These are phyloP conservation scores for Podaxis rugospora DNA, from an alignment of 768 basidiomycete species.

Conservation along the genomic window DNA sequence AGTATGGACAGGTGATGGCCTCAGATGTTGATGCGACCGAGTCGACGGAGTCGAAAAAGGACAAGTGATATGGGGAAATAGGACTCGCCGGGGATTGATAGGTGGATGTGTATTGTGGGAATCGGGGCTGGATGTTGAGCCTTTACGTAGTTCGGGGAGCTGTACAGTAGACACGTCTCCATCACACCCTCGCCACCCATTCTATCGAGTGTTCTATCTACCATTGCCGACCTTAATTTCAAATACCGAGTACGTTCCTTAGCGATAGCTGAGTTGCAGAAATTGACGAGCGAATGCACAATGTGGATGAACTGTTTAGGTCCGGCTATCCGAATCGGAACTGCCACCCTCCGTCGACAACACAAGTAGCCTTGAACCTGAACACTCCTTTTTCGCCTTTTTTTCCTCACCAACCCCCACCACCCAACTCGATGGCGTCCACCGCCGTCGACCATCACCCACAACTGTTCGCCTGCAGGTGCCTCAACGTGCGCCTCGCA, in stretches of 20 bases:
- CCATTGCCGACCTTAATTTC: not conserved
- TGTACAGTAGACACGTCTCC: slow-evolving; percentile 12
- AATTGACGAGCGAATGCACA: not conserved
- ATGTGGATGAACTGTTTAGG: slow-evolving; percentile 17
- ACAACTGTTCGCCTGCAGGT: slow-evolving; percentile 53
- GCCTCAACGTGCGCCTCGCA: slow-evolving; percentile 65
- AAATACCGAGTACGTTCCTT: slow-evolving; percentile 1
- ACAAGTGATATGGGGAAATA: slow-evolving; percentile 27
- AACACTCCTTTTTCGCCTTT: slow-evolving; percentile 15
- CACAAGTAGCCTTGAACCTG: slow-evolving; percentile 14
- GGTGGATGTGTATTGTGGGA: slow-evolving; percentile 12
- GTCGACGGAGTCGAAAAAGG: slow-evolving; percentile 50
- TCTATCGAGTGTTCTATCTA: slow-evolving; percentile 1
- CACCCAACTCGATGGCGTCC: slow-evolving; percentile 26
- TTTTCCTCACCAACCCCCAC: slow-evolving; percentile 10
- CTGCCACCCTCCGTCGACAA: slow-evolving; percentile 23
- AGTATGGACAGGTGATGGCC: slow-evolving; percentile 84
- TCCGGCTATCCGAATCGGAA: slow-evolving; percentile 39
- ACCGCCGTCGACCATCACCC: slow-evolving; percentile 18
- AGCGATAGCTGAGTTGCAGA: not conserved
- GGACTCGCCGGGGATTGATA: slow-evolving; percentile 11
- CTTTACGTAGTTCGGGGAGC: slow-evolving; percentile 9
- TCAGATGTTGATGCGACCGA: slow-evolving; percentile 40
- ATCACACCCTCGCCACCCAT: slow-evolving; percentile 4
- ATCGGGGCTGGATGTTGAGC: slow-evolving; percentile 5